phyloP scores from a whole-genome alignment of 2,329 filamentous ascomycete genomes.

The Fusarium pseudonygamai region DNA sequence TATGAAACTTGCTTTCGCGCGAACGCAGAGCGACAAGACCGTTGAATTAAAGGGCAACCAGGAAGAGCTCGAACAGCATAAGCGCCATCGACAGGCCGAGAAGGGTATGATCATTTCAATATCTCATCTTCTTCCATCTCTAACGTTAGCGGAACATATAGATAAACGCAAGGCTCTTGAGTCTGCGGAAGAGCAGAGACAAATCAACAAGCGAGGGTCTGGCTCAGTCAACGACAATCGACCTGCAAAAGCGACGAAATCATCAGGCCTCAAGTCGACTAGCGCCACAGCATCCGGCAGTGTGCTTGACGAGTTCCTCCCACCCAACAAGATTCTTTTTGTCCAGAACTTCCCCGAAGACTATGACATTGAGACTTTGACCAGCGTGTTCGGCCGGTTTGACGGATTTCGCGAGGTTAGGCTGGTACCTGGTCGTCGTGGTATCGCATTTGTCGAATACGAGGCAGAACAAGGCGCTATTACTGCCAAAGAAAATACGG shows the following conservation, averaged over 20 bases:
- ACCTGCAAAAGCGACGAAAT: conserved; percentile 71
- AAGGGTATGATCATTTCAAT: conserved; percentile 70
- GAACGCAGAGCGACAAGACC: conserved; percentile 86
- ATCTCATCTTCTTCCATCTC: background rate
- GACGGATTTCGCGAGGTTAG: conserved; percentile 95
- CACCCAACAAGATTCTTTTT: conserved; percentile 96
- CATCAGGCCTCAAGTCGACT: conserved; percentile 77
- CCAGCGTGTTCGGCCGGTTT: conserved; percentile 84
- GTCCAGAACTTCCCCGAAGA: conserved; percentile 91
- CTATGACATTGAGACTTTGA: conserved; percentile 82
- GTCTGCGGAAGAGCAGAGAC: conserved; percentile 80
- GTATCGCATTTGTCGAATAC: conserved; percentile 97
- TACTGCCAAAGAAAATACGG: conserved; percentile 91
- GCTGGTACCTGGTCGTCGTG: conserved; percentile 83
- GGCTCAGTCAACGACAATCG: conserved; percentile 61
- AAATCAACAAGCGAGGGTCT: conserved; percentile 74
- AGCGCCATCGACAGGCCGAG: conserved; percentile 83
- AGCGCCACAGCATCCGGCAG: conserved; percentile 73
- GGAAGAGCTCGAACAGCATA: conserved; percentile 89
- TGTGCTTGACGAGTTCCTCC: conserved; percentile 96
- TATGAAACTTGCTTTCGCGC: conserved; percentile 85
- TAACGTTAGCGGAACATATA: conserved; percentile 42
- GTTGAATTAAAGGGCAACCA: conserved; percentile 77
- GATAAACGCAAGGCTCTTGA: conserved; percentile 84
- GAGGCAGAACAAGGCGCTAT: conserved; percentile 90